phyloP scores from a whole-genome alignment of 306 rosid species.

The Cicer cuneatum region DNA sequence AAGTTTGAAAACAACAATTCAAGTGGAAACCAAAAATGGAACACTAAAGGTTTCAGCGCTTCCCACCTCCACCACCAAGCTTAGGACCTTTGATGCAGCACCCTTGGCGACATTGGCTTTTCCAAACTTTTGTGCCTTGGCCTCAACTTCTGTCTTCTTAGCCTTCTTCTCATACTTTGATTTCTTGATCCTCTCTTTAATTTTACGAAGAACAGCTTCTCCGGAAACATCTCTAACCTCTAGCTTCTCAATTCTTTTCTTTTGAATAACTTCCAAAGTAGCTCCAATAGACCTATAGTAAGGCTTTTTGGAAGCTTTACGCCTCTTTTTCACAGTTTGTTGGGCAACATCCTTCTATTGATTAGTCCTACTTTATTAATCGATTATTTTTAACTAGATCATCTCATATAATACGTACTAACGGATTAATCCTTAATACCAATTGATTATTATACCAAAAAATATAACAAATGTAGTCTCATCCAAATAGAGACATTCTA shows the following conservation, averaged over 20 bases:
- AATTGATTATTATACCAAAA: too few relatives aligned
- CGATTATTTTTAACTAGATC: too few relatives aligned
- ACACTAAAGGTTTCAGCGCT: constrained; percentile 59
- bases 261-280: constrained; percentile 42
- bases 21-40: constrained; percentile 28
- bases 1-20: constrained; percentile 36
- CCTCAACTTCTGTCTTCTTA: constrained; percentile 70
- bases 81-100: constrained; percentile 83
- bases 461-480: too few relatives aligned
- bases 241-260: constrained; percentile 34
- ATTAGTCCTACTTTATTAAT: too few relatives aligned
- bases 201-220: constrained; percentile 56
- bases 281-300: constrained; percentile 47
- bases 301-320: constrained; percentile 39
- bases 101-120: constrained; percentile 65
- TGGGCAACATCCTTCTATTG: constrained; percentile 88
- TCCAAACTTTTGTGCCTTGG: constrained; percentile 65
- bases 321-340: constrained; percentile 40
- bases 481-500: too few relatives aligned
- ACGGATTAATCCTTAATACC: too few relatives aligned
- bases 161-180: constrained; percentile 92
- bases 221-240: constrained; percentile 41
- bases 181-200: constrained; percentile 83
- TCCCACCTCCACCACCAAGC: constrained; percentile 90
- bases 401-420: too few relatives aligned